Percentiles rank a stretch among this genome's conserved stretches.
Evolutionary conservation across 176 grass and related monocot genomes (phyloP).

Genomic region (Aegilops speltoides): DNA sequence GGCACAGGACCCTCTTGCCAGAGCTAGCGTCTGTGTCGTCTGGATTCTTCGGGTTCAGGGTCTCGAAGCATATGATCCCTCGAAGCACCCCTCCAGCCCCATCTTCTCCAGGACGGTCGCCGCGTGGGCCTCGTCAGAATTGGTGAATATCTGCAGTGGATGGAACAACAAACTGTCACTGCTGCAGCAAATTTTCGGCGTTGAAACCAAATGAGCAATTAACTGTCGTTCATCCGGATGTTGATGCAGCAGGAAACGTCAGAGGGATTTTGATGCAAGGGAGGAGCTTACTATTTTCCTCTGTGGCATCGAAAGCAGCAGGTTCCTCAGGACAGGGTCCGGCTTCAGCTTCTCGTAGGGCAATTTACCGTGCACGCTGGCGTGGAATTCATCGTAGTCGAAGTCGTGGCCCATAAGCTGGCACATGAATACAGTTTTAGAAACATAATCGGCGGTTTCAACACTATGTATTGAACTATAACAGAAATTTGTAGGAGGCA

Average conservation of each 20-base stretch:
- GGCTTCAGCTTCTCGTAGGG: slow-evolving; percentile 78
- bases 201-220: background rate
- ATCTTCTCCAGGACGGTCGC: slow-evolving; percentile 58
- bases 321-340: slow-evolving; percentile 69
- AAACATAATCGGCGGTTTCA: background rate
- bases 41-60: slow-evolving; percentile 47
- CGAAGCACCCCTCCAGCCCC: slow-evolving; percentile 87
- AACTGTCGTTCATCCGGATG: background rate
- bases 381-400: slow-evolving; percentile 85
- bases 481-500: background rate
- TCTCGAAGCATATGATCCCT: slow-evolving; percentile 97
- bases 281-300: slow-evolving; percentile 66
- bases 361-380: slow-evolving; percentile 67
- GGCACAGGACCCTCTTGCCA: slow-evolving; percentile 66
- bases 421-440: background rate
- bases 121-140: slow-evolving; percentile 81
- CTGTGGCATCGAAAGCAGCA: slow-evolving; percentile 82
- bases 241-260: background rate
- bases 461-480: background rate
- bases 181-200: background rate
- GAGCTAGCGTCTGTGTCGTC: background rate
- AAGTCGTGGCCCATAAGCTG: slow-evolving; percentile 71
- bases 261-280: background rate
- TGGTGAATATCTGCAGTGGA: slow-evolving; percentile 76
- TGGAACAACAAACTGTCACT: background rate